A percentile compares a stretch with the other conserved stretches of the same genome.
phyloP scores from a whole-genome alignment of 2,329 filamentous ascomycete genomes.

The Cryphonectria japonica region DNA sequence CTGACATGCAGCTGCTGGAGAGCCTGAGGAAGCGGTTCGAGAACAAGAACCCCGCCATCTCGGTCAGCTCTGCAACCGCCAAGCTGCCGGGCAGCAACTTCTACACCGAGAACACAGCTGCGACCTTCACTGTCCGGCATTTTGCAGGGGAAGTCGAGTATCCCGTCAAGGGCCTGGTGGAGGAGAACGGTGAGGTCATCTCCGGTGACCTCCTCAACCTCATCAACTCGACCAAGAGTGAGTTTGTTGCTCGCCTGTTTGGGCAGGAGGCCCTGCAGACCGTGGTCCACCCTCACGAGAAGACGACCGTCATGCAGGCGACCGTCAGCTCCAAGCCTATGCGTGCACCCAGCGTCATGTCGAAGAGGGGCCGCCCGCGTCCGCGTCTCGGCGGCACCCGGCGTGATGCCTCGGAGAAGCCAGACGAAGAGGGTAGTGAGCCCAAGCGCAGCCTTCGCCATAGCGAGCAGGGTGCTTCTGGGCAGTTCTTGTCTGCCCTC shows the following conservation, averaged over 20 bases:
- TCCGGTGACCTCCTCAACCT: slow-evolving; percentile 95
- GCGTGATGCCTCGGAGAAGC: slow-evolving; percentile 41
- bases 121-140: slow-evolving; percentile 88
- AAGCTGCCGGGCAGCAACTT: slow-evolving; percentile 89
- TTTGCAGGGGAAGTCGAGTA: slow-evolving; percentile 98
- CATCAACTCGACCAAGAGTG: slow-evolving; percentile 83
- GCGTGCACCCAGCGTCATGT: slow-evolving; percentile 89
- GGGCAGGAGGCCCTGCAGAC: slow-evolving; percentile 95
- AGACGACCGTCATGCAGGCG: slow-evolving; percentile 89
- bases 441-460: slow-evolving; percentile 44
- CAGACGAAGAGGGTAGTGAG: slow-evolving; percentile 52
- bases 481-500: slow-evolving; percentile 86
- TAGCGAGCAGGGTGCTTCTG: slow-evolving; percentile 82
- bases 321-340: slow-evolving; percentile 95
- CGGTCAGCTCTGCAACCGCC: slow-evolving; percentile 73
- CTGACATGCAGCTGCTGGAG: slow-evolving; percentile 87
- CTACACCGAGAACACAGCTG: slow-evolving; percentile 76
- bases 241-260: slow-evolving; percentile 88
- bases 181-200: slow-evolving; percentile 95
- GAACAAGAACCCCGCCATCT: slow-evolving; percentile 89
- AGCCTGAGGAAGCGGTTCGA: slow-evolving; percentile 91
- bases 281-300: slow-evolving; percentile 90
- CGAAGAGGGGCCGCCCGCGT: slow-evolving; percentile 65
- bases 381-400: slow-evolving; percentile 35
- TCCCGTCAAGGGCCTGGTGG: slow-evolving; percentile 80